phyloP scores from a whole-genome alignment of 257 asterid genomes.

The Nicotiana tomentosiformis region DNA sequence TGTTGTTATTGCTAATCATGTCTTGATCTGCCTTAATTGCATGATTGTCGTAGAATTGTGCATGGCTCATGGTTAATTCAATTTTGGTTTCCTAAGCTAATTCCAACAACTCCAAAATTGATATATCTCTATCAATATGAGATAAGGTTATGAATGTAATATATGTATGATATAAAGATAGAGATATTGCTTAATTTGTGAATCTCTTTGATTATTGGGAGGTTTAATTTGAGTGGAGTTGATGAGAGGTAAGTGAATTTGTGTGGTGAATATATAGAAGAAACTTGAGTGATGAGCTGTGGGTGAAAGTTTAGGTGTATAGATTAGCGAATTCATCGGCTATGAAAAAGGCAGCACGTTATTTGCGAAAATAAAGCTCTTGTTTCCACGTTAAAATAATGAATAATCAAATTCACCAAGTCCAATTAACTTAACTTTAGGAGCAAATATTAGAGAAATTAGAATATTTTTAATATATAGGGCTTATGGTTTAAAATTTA shows the following conservation, averaged over 20 bases:
- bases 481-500: too few relatives aligned
- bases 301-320: not conserved
- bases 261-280: not conserved
- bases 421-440: too few relatives aligned
- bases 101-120: not conserved
- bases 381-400: not conserved
- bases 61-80: not conserved
- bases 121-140: not conserved
- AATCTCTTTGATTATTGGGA: not conserved
- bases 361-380: not conserved
- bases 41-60: not conserved
- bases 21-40: not conserved
- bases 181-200: not conserved
- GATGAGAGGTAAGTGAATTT: not conserved
- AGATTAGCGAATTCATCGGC: not conserved
- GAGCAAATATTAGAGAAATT: not conserved
- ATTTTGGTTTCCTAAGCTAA: not conserved
- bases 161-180: not conserved
- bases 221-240: not conserved
- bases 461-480: too few relatives aligned
- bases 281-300: not conserved
- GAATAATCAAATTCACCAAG: not conserved
- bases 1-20: not conserved
- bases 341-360: not conserved
- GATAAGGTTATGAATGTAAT: too few relatives aligned